Percentiles rank a stretch among this genome's conserved stretches.
Conservation (phyloP, 1,284 basidiomycete genomes). For the Fomitopsis palustris region DNA sequence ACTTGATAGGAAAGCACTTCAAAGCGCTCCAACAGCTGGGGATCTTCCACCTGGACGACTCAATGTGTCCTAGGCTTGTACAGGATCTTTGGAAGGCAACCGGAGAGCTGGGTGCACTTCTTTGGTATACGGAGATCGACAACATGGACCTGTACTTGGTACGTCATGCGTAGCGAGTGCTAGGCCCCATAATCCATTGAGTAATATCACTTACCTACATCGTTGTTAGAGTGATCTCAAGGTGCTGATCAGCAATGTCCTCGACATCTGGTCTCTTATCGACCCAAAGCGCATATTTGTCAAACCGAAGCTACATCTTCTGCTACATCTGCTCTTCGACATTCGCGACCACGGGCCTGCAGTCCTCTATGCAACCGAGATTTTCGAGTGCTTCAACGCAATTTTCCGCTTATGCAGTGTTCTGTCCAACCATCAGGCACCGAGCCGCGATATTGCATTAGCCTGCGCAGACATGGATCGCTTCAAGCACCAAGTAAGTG, state of each 20-base stretch:
- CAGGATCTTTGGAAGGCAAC: conserved; percentile 23
- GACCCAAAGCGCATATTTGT: conserved; percentile 16
- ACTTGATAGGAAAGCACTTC: conserved; percentile 21
- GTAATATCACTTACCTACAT: background rate
- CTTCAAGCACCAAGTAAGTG: conserved; percentile 20
- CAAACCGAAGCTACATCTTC: conserved; percentile 24
- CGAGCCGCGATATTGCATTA: conserved; percentile 37
- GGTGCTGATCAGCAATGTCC: conserved; percentile 14
- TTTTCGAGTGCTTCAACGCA: conserved; percentile 43
- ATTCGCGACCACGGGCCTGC: conserved; percentile 17
- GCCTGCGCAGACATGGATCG: conserved; percentile 31
- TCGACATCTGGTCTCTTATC: conserved; percentile 11
- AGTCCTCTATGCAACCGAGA: conserved; percentile 30
- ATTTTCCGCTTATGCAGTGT: conserved; percentile 38
- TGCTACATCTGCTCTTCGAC: conserved; percentile 11
- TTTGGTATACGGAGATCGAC: conserved; percentile 35
- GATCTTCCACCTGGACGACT: conserved; percentile 18
- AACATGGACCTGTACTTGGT: conserved; percentile 32
- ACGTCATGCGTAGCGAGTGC: background rate
- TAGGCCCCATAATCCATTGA: background rate
- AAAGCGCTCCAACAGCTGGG: conserved; percentile 17
- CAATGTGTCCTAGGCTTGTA: conserved; percentile 12
- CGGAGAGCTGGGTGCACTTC: conserved; percentile 28
- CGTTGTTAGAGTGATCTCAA: conserved; percentile 11
- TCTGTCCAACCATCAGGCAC: conserved; percentile 39